Evolutionary conservation across 495 filamentous ascomycete species (phyloP).

Genomic region (Durotheca rogersii): DNA sequence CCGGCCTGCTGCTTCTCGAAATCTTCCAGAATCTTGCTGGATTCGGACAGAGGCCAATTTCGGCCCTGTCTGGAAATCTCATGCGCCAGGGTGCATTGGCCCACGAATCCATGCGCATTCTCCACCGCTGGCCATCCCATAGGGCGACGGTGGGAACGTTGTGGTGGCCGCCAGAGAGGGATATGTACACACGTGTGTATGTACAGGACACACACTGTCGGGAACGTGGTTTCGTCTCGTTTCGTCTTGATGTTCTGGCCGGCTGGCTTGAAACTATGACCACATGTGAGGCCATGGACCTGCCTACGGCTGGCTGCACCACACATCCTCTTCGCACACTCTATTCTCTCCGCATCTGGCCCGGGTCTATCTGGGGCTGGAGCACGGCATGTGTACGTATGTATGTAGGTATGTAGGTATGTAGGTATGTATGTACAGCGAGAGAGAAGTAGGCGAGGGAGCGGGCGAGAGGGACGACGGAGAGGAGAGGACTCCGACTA

Average conservation of each 20-base stretch:
- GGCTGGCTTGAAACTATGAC: conserved; percentile 8
- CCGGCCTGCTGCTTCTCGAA: conserved; percentile 23
- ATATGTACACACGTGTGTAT: no score
- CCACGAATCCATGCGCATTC: conserved; percentile 20
- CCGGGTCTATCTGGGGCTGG: neutral
- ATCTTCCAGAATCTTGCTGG: conserved; percentile 28
- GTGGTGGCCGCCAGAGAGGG: conserved; percentile 18
- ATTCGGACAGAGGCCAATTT: conserved; percentile 26
- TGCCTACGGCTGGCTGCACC: conserved; percentile 18
- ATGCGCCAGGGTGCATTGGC: conserved; percentile 30
- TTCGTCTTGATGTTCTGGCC: conserved; percentile 18
- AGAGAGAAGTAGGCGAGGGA: no score
- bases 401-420: no score
- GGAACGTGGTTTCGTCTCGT: conserved; percentile 22
- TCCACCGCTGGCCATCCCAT: conserved; percentile 23
- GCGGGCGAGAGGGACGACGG: no score
- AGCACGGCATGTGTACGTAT: no score
- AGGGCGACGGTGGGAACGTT: conserved; percentile 17
- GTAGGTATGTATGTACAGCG: no score
- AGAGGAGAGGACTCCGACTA: no score
- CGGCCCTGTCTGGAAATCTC: conserved; percentile 24
- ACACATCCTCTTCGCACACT: conserved; percentile 1
- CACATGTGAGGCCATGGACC: conserved; percentile 6
- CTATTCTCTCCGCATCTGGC: neutral
- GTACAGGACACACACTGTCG: no score